Evolutionary conservation across 768 basidiomycete species (phyloP), one percentile per base, ranked within the genome.

Genomic region (Ramaria sp.): DNA sequence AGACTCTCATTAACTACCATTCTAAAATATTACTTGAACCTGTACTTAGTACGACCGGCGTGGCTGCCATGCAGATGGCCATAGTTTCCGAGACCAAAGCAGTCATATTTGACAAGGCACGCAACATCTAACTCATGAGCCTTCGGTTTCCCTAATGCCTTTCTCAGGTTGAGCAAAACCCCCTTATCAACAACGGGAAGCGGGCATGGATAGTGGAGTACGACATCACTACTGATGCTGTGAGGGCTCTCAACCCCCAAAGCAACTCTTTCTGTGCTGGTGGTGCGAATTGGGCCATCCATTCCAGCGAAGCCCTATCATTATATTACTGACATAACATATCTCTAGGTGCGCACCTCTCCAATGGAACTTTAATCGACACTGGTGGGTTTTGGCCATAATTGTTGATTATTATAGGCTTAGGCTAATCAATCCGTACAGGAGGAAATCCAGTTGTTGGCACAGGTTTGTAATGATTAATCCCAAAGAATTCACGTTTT

Each of bases 241-340:
- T 50, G 31, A 48, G 55, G 20, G 46, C 37, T 50, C 27, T 57
- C 27, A 57, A 57, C 24, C 55, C 55, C 2, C n/a, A 34, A 11
- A 48, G 46, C 20, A 57, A 57, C 55, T 57, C 55, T 12, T 57
- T 30, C 6, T 57, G 55, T 49, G 55, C 55, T n/a, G 55, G 55
- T 3, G 55, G 55, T 50, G 22, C 20, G 20, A 20, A 43, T 27
- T 17, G 27, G 6, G 15, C 31, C 24, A 19, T 43, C 7, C n/a
- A 12, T 2, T 43, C 1, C 7, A n/a, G n/a, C n/a, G n/a, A n/a
- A n/a, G n/a, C n/a, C n/a, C 19, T 42, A 10, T 12, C 15, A 17
- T 3, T 39, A 3, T 1, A 19, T 22, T 7, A 7, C 37, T 41
- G 20, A 39, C 42, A 22, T 22, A 43, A 22, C 42, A 43, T 43